Conservation (phyloP, 1,139 yeast species). For the Scheffersomyces illinoinensis region DNA sequence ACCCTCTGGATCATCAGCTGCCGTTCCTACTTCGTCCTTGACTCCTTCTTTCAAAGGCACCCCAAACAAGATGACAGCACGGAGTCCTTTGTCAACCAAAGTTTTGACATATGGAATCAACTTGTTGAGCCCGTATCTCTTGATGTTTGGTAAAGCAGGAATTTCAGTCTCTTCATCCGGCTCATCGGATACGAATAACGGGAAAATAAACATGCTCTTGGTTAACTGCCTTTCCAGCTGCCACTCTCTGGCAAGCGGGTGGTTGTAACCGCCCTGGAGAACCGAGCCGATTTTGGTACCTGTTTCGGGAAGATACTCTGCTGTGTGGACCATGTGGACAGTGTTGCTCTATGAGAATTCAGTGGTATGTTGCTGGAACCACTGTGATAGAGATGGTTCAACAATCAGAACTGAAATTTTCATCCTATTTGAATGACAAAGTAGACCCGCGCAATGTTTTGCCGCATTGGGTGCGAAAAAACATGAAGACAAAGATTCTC, state of each 20-base stretch:
- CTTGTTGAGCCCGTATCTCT: conserved; percentile 81
- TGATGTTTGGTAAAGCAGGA: conserved; percentile 82
- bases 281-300: conserved; percentile 73
- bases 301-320: conserved; percentile 61
- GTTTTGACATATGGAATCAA: conserved; percentile 69
- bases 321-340: conserved; percentile 51
- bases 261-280: conserved; percentile 92
- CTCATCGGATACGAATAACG: conserved; percentile 79
- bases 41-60: conserved; percentile 75
- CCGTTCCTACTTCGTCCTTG: conserved; percentile 80
- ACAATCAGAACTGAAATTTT: neutral
- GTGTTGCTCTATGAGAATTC: neutral
- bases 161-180: conserved; percentile 79
- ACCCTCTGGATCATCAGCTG: conserved; percentile 96
- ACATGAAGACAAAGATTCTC: neutral
- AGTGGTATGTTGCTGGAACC: neutral
- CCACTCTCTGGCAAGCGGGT: conserved; percentile 88
- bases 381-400: neutral
- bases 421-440: neutral
- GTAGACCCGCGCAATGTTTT: neutral
- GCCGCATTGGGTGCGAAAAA: neutral
- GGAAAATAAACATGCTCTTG: conserved; percentile 90
- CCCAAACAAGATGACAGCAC: conserved; percentile 87
- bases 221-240: conserved; percentile 81
- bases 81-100: conserved; percentile 78